Base-by-base conservation (phyloP, 495 filamentous ascomycete genomes). In the Patellaria atrata region DNA sequence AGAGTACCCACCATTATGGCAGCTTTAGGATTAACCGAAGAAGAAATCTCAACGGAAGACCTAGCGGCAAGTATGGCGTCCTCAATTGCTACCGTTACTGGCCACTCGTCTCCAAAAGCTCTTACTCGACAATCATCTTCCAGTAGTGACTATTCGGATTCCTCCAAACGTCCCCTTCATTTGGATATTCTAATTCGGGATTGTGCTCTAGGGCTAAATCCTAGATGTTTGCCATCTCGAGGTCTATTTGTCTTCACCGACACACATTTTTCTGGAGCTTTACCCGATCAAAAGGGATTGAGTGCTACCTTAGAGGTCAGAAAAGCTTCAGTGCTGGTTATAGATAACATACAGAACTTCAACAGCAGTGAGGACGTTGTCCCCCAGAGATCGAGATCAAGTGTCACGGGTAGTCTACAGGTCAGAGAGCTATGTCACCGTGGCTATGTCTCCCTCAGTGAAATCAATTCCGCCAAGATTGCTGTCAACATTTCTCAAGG, bases 141-240 rank as follows among this genome's bases (percentile, higher is more conserved):
- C 18, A 27, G 40, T 59, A 67, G 47, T 54, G 56, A 4, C 12
- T 18, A 34, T 12, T 29, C 42, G 26, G 34, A 22, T n/a, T 28
- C 35, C 26, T 32, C 30, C 3, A 21, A 48, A 2, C 75, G 69
- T 36, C 60, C 66, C 3, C 62, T 75, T 5, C 81, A 73, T 33
- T 47, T 96, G 27, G 75, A 92, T 34, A 46, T 96, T 5, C 62
- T 73, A 7, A 56, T 94, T 22, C 63, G 69, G 37, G 82, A 94
- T 52, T 89, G 79, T 46, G 63, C 84, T 13, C 25, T 96, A 17
- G 87, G 84, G 1, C 61, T 99, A 8, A 94, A 93, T 45, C 89
- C 91, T 2, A 71, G 82, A 2, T 74, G 73, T 3, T 59, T 79
- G 2, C 56, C 67, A 5, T 77, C 82, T 0, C 92, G 85, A 51